Conservation (phyloP, 2,329 filamentous ascomycete species). For the Paramyrothecium sp. region DNA sequence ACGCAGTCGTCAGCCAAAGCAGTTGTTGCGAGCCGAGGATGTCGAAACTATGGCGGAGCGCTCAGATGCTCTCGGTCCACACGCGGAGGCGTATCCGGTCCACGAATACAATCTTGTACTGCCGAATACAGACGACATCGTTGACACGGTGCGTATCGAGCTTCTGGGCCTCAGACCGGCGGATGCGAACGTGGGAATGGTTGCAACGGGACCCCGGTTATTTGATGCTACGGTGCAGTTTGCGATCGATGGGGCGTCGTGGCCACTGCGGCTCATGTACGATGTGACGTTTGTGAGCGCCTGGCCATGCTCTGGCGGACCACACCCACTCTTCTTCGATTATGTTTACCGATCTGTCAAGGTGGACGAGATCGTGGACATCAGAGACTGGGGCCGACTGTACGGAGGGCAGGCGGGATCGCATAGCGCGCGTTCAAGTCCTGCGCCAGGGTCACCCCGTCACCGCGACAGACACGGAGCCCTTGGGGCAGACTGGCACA, state of each 20-base stretch:
- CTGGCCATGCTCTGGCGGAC: slow-evolving; percentile 62
- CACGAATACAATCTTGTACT: slow-evolving; percentile 64
- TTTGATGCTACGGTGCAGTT: slow-evolving; percentile 64
- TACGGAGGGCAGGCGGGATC: slow-evolving; percentile 26
- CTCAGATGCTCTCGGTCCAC: slow-evolving; percentile 67
- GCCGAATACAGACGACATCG: slow-evolving; percentile 54
- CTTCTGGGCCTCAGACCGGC: slow-evolving; percentile 58
- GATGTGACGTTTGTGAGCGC: slow-evolving; percentile 67
- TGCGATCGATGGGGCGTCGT: slow-evolving; percentile 61
- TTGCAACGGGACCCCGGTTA: slow-evolving; percentile 36
- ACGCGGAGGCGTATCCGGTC: slow-evolving; percentile 61
- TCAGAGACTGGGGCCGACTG: slow-evolving; percentile 63
- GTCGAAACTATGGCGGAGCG: slow-evolving; percentile 65
- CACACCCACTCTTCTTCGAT: slow-evolving; percentile 71
- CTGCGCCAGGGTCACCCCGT: slow-evolving; percentile 24
- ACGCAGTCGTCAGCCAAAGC: slow-evolving; percentile 56
- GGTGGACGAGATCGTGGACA: slow-evolving; percentile 63
- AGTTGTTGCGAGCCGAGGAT: slow-evolving; percentile 56
- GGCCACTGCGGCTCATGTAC: slow-evolving; percentile 61
- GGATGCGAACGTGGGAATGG: slow-evolving; percentile 19
- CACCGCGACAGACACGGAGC: slow-evolving; percentile 10
- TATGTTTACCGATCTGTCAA: slow-evolving; percentile 60
- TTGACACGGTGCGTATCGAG: slow-evolving; percentile 69
- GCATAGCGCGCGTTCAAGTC: slow-evolving; percentile 32
- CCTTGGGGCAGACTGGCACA: slow-evolving; percentile 12